Conservation (phyloP, 352 stramenopile genomes). For the Lagenidium sp. region DNA sequence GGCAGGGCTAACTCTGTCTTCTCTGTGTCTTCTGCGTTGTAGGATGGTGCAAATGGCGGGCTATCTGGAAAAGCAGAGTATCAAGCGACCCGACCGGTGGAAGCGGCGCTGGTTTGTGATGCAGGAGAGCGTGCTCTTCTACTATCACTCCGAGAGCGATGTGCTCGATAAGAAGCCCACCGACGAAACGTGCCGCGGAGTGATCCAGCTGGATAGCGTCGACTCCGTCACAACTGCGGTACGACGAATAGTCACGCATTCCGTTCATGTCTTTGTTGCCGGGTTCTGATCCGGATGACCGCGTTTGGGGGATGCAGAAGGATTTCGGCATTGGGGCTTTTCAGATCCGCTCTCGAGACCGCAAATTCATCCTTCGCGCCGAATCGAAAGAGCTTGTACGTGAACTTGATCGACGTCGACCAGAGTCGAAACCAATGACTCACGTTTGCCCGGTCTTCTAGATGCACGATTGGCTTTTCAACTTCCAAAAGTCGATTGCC, state of each 20-base stretch:
- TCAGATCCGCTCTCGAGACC: conserved; percentile 73
- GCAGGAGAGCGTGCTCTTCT: conserved; percentile 77
- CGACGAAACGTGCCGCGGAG: conserved; percentile 50
- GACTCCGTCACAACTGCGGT: conserved; percentile 81
- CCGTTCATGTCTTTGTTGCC: neutral
- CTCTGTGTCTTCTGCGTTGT: neutral
- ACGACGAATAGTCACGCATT: conserved; percentile 19
- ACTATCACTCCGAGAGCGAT: conserved; percentile 59
- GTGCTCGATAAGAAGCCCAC: conserved; percentile 44
- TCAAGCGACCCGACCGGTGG: conserved; percentile 53
- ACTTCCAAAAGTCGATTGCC: conserved; percentile 85
- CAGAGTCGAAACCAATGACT: too few relatives aligned
- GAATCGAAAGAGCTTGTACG: conserved; percentile 75
- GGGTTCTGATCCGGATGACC: neutral
- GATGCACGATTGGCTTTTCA: conserved; percentile 88
- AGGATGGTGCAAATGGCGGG: conserved; percentile 70
- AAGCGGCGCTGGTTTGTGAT: conserved; percentile 85
- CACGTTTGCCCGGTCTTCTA: conserved; percentile 8
- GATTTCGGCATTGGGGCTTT: conserved; percentile 76
- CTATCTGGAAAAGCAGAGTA: conserved; percentile 79
- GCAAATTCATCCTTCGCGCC: conserved; percentile 68
- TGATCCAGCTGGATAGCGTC: conserved; percentile 77
- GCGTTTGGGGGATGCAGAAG: conserved; percentile 29
- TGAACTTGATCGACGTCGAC: too few relatives aligned
- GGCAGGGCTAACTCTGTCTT: neutral